Base-by-base conservation (phyloP, 768 basidiomycete species). In the Paxillus rubicundulus region DNA sequence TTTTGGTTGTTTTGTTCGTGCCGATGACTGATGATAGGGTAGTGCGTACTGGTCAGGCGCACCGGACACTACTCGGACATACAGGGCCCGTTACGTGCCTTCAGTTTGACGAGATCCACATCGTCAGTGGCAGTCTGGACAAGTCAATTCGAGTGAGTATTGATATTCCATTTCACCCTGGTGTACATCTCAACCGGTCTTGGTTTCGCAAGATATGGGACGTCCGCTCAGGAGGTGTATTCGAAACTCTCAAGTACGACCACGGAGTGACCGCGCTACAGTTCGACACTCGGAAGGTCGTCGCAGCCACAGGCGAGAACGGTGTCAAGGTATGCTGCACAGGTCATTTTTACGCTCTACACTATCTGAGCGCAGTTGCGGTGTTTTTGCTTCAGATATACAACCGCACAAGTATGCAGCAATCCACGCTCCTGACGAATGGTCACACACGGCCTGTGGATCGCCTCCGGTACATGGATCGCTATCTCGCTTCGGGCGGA, bases 11-110 rank as follows among this genome's bases (percentile, higher is more conserved):
- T 47, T 14, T 18, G 47, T 3, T 30, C 10, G 2, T 39, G 18
- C 39, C 10, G 16, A 36, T 27, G 28, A 36, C 47, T 58, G 36
- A 55, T 49, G 14, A 5, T 44, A 4, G 48, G n/a, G 32, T 60
- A 96, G 94, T 98, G 94, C 87, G 97, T 41, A 99, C 96, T 28
- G 97, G 97, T 6, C 96, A 98, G 65, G 87, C 93, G 8, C 95
- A 98, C 70, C 81, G 96, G 34, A 97, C 94, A 10, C 74, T 99
- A 37, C 71, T 90, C 45, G 97, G 95, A 2, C 97, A 99, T 66
- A 97, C 91, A 5, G 91, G 78, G 0, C 94, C 97, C 9, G 84
- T 99, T 45, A 98, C 93, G 2, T 93, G 89, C 65, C 77, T 99
- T 7, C 89, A 98, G 68, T 98, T 99, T 64, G 97, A 99, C 74